These are phyloP conservation scores for Dothideomycetes sp. DNA, from an alignment of 2,329 filamentous ascomycete genomes.

Conservation along the genomic window DNA sequence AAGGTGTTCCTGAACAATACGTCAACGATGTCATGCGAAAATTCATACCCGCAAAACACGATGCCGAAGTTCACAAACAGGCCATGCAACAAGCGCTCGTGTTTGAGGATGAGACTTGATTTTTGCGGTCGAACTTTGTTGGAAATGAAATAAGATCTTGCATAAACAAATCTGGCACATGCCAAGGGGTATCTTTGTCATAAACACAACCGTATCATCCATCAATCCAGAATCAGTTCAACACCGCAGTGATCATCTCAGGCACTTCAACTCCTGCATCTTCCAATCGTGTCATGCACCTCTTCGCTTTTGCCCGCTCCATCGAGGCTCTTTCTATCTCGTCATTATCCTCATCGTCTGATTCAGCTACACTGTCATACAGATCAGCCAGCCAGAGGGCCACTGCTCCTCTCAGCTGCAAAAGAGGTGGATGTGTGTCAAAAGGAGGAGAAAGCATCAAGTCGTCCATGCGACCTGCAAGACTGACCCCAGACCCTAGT, in stretches of 20 bases:
- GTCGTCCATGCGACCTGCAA: constrained; percentile 62
- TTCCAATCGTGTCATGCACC: constrained; percentile 4
- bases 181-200: too few species aligned
- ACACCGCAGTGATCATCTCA: neutral
- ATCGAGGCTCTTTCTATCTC: constrained; percentile 1
- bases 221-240: too few species aligned
- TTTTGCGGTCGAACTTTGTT: too few species aligned
- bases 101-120: constrained; percentile 20
- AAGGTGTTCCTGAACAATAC: constrained; percentile 48
- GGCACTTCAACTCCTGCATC: neutral
- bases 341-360: constrained; percentile 1
- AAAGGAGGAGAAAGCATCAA: constrained; percentile 62
- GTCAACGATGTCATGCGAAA: constrained; percentile 45
- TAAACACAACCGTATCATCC: too few species aligned
- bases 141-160: too few species aligned
- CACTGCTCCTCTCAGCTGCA: constrained; percentile 64
- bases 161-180: too few species aligned
- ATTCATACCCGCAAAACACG: constrained; percentile 35
- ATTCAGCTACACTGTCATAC: constrained; percentile 11
- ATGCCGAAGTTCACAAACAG: constrained; percentile 21
- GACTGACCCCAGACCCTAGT: constrained; percentile 49
- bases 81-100: constrained; percentile 30
- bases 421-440: constrained; percentile 55
- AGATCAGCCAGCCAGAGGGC: constrained; percentile 69
- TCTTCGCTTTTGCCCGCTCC: constrained; percentile 1